Percentiles rank a stretch among this genome's conserved stretches.
Evolutionary conservation across 441 rosid genomes (phyloP).

Genomic region (Sinapis alba): DNA sequence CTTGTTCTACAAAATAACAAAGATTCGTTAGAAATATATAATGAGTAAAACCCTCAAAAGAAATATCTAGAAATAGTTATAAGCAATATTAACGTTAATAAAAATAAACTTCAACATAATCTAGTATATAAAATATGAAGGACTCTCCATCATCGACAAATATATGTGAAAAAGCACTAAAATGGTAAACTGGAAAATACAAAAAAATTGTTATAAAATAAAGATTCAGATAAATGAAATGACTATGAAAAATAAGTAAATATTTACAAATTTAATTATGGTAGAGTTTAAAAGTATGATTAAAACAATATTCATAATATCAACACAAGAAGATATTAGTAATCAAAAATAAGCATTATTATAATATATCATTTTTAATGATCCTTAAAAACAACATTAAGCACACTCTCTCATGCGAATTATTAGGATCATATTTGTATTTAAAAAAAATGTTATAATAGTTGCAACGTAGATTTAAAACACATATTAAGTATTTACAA

Average conservation of each 20-base stretch:
- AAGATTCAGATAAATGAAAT: background rate
- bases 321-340: background rate
- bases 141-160: background rate
- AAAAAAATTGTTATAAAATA: background rate
- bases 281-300: background rate
- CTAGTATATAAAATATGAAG: background rate
- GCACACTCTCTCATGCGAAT: background rate
- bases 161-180: background rate
- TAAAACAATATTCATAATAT: background rate
- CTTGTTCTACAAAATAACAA: background rate
- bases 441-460: background rate
- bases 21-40: background rate
- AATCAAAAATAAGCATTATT: no score
- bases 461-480: background rate
- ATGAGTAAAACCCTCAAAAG: background rate
- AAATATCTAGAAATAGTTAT: background rate
- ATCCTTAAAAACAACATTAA: background rate
- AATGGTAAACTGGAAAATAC: background rate
- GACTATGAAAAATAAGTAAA: no score
- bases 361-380: background rate
- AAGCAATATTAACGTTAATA: background rate
- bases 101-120: background rate
- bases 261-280: background rate
- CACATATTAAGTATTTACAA: background rate
- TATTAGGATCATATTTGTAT: background rate